Base-by-base conservation (phyloP, 371 early-diverging fungal genomes). In the Haplosporangium sp. region DNA sequence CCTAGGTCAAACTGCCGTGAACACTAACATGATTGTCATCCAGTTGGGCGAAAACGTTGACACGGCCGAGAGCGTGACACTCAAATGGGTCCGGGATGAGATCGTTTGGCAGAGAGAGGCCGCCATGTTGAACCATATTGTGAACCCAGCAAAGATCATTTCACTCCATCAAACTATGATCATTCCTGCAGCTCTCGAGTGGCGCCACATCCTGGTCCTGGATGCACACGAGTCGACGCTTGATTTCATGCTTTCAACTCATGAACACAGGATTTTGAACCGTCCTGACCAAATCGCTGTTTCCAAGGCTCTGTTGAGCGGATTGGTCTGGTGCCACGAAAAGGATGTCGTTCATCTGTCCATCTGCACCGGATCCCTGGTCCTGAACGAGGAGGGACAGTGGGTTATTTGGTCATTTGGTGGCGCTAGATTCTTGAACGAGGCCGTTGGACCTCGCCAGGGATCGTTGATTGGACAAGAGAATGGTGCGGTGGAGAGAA, bases 371-470 rank as follows among this genome's bases (percentile, higher is more conserved):
- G 72, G 72, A 12, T 79, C 79, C 8, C 20, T 79, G 50, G 73
- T 79, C 14, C 41, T 67, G 52, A 79, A 79, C 46, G 79, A 79
- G 62, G 72, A 79, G 37, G 79, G 68, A 5, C 60, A 68, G 13
- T 79, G 79, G 79, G 79, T 79, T 29, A 21, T 79, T 13, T 79
- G 79, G 79, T 79, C 79, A 6, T 79, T 79, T 45, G 79, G 79
- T 42, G 79, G 69, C 21, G 55, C 79, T 13, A 59, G 79, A 20
- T 79, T 79, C 79, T 50, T 79, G 65, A 79, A 79, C 47, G 79
- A 79, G 62, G 73, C 73, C 29, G 79, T 79, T 0, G 79, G 79
- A 43, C 69, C 73, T 20, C 68, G 79, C 18, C 72, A 72, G 40
- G 79, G 79, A 16, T 64, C 68, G 10, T 18, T 61, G 41, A 72